These are phyloP conservation scores for Daldinia caldariorum DNA, from an alignment of 495 filamentous ascomycete species.

Conservation along the genomic window DNA sequence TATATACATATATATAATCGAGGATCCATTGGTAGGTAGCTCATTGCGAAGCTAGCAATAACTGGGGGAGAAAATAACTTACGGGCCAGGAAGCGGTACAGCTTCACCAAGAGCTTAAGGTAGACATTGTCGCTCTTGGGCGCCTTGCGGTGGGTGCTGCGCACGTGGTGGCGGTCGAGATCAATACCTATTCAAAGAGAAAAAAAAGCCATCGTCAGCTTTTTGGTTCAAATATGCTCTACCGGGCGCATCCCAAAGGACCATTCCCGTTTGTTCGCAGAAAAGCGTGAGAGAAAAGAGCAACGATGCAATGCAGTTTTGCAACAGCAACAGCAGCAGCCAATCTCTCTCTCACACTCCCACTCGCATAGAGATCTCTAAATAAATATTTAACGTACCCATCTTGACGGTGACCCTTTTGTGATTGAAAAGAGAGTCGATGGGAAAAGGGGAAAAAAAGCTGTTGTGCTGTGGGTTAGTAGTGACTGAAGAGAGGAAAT, in stretches of 20 bases:
- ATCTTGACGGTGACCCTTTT: slow-evolving; percentile 58
- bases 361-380: slow-evolving; percentile 58
- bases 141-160: slow-evolving; percentile 88
- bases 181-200: slow-evolving; percentile 68
- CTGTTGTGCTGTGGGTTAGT: slow-evolving; percentile 52
- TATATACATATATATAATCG: too few species aligned
- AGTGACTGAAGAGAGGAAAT: slow-evolving; percentile 35
- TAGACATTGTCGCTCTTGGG: slow-evolving; percentile 98
- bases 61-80: slow-evolving; percentile 59
- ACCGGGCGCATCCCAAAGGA: slow-evolving; percentile 36
- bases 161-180: slow-evolving; percentile 84
- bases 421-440: slow-evolving; percentile 54
- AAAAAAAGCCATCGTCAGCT: slow-evolving; percentile 63
- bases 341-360: slow-evolving; percentile 41
- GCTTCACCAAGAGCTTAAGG: slow-evolving; percentile 96
- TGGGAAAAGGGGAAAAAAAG: slow-evolving; percentile 46
- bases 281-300: slow-evolving; percentile 39
- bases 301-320: not conserved
- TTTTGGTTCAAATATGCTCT: slow-evolving; percentile 54
- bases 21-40: too few species aligned
- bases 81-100: slow-evolving; percentile 98
- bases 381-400: slow-evolving; percentile 57
- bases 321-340: not conserved
- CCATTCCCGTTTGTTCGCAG: slow-evolving; percentile 54
- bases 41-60: not conserved